phyloP scores from a whole-genome alignment of 2,329 filamentous ascomycete species.

The Coleophoma cylindrospora region DNA sequence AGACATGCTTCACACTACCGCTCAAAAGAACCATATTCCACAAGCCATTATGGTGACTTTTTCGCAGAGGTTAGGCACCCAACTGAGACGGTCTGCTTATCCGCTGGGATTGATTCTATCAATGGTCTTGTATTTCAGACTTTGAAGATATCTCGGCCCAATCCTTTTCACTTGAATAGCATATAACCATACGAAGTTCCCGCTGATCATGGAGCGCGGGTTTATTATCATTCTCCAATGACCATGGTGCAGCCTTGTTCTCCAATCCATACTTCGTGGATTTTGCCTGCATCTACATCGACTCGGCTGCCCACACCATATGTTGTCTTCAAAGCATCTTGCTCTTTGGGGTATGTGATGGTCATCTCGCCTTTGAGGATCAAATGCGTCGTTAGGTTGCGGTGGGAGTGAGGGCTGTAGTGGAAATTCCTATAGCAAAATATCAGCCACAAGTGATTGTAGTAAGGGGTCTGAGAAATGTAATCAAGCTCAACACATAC shows the following conservation, averaged over 20 bases:
- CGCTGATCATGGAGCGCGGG: no score
- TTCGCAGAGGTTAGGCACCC: no score
- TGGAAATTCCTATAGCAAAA: conserved; percentile 50
- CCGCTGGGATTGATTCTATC: no score
- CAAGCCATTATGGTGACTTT: no score
- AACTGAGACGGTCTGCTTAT: no score
- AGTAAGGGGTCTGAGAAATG: neutral
- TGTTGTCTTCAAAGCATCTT: conserved; percentile 46
- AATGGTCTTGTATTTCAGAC: no score
- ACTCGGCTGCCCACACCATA: conserved; percentile 56
- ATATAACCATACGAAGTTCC: no score
- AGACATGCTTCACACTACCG: no score
- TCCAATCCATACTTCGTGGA: conserved; percentile 69
- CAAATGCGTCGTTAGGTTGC: conserved; percentile 62
- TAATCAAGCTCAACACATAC: conserved; percentile 39
- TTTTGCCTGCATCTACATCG: conserved; percentile 58
- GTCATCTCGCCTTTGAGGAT: conserved; percentile 61
- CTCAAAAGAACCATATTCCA: no score
- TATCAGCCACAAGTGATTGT: neutral
- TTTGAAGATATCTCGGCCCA: no score
- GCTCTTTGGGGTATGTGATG: conserved; percentile 60
- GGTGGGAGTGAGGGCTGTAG: conserved; percentile 64
- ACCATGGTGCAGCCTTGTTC: conserved; percentile 62
- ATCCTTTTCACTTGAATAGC: no score
- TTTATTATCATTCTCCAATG: conserved; percentile 46